phyloP scores from a whole-genome alignment of 2,329 filamentous ascomycete species.

The Aspergillus fumigatiaffinis region DNA sequence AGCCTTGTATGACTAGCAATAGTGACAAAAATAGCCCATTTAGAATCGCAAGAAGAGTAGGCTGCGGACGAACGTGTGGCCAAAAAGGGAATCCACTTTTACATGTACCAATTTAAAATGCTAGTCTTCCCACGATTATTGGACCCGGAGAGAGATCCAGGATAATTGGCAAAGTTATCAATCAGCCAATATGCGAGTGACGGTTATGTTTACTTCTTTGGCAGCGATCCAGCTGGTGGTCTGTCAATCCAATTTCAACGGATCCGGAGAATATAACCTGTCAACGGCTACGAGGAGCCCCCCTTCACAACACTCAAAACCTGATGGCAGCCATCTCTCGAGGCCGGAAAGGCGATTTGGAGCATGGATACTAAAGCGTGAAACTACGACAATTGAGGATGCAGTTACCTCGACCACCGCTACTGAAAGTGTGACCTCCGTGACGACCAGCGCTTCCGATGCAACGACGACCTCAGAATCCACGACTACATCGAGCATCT shows the following conservation, averaged over 20 bases:
- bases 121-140: not conserved
- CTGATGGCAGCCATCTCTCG: not conserved
- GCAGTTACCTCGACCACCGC: not conserved
- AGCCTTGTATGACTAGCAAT: not conserved
- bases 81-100: not conserved
- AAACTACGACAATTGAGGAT: not conserved
- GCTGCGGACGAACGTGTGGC: not conserved
- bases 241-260: not conserved
- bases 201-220: not conserved
- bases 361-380: not conserved
- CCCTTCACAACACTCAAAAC: not conserved
- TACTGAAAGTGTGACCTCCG: too few species aligned
- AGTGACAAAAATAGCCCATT: not conserved
- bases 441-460: too few species aligned
- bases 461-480: not conserved
- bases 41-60: not conserved
- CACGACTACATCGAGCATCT: not conserved
- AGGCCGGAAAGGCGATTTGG: not conserved
- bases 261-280: not conserved
- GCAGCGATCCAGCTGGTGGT: not conserved
- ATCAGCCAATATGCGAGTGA: too few species aligned
- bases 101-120: not conserved
- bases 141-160: too few species aligned
- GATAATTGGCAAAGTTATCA: not conserved
- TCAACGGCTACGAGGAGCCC: not conserved